These are phyloP conservation scores for Alternaria tenuissima DNA, from an alignment of 2,329 filamentous ascomycete genomes.

Conservation along the genomic window DNA sequence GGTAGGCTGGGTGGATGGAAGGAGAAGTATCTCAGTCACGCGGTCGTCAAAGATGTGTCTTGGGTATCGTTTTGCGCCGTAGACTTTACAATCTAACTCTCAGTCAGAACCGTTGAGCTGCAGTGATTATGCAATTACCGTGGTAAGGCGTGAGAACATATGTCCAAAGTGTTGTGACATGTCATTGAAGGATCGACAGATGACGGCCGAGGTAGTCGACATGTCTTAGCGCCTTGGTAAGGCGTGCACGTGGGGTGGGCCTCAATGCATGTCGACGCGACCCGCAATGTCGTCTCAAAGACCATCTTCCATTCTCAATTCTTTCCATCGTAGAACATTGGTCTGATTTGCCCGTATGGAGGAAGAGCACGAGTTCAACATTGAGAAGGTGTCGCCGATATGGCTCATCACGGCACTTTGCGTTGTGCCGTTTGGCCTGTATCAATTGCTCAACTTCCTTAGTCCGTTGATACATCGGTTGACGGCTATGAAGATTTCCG, in stretches of 20 bases:
- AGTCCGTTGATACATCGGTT: conserved; percentile 34
- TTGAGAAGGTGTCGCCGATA: conserved; percentile 28
- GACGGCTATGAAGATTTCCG: conserved; percentile 44
- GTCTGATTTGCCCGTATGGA: conserved; percentile 2
- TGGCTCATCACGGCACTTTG: conserved; percentile 33
- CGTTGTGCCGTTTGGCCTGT: conserved; percentile 30
- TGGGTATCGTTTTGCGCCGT: background rate
- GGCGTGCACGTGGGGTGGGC: conserved; percentile 3
- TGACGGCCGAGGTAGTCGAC: background rate
- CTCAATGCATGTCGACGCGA: background rate
- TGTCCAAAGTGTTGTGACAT: background rate
- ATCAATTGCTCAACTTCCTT: conserved; percentile 30
- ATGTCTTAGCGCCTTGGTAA: conserved; percentile 7
- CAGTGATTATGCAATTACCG: background rate
- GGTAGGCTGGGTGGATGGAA: background rate
- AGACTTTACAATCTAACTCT: background rate
- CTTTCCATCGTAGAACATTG: background rate
- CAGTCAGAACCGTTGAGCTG: background rate
- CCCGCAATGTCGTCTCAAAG: background rate
- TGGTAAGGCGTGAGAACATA: background rate
- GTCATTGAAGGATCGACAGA: background rate
- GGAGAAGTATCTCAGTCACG: background rate
- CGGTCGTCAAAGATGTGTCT: background rate
- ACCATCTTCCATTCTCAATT: background rate
- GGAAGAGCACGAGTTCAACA: conserved; percentile 22